phyloP scores from a whole-genome alignment of 108 stramenopile genomes.

The Chaetoceros muelleri region DNA sequence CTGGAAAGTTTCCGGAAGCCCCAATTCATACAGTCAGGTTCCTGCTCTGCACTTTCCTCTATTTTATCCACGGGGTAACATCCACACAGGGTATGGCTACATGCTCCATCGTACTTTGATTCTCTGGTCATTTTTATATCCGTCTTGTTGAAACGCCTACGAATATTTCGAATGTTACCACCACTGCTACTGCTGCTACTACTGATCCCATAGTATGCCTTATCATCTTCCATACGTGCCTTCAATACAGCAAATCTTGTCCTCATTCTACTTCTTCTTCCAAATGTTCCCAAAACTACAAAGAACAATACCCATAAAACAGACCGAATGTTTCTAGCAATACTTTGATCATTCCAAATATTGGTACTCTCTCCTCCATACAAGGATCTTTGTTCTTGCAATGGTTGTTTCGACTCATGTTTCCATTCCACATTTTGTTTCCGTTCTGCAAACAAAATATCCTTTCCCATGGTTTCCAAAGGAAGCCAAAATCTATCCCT shows the following conservation, averaged over 20 bases:
- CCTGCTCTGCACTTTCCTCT: conserved; percentile 50
- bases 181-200: conserved; percentile 41
- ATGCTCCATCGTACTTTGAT: conserved; percentile 78
- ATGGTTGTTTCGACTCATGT: neutral
- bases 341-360: conserved; percentile 10
- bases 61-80: conserved; percentile 74
- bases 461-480: conserved; percentile 5
- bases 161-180: conserved; percentile 11
- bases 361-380: conserved; percentile 4
- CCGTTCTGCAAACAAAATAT: neutral
- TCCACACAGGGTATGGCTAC: conserved; percentile 74
- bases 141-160: conserved; percentile 43
- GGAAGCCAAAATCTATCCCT: conserved; percentile 3
- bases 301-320: conserved; percentile 48
- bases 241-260: conserved; percentile 62
- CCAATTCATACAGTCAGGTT: conserved; percentile 55
- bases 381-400: conserved; percentile 1
- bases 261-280: conserved; percentile 72
- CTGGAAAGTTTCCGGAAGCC: conserved; percentile 41
- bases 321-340: conserved; percentile 38
- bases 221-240: conserved; percentile 74
- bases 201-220: conserved; percentile 70
- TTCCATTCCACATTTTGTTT: neutral
- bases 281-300: conserved; percentile 56
- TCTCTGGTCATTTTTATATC: conserved; percentile 33